A percentile compares a stretch with the other conserved stretches of the same genome.
These are phyloP conservation scores for Wickerhamiella azyma DNA, from an alignment of 805 yeast genomes.

Conservation along the genomic window DNA sequence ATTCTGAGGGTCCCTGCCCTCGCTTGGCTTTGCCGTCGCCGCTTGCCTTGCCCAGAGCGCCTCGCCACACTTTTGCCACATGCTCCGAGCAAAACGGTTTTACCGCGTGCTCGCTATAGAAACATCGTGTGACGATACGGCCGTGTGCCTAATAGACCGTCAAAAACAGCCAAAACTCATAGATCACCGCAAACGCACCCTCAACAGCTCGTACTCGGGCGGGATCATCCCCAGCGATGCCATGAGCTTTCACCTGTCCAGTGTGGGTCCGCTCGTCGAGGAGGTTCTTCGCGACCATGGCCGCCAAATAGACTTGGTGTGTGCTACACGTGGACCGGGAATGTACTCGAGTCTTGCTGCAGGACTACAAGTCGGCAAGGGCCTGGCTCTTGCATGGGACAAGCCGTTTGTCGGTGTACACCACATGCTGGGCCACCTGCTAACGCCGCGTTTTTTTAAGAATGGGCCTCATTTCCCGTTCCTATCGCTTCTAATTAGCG, in stretches of 20 bases:
- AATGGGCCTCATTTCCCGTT: conserved; percentile 59
- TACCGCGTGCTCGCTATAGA: conserved; percentile 77
- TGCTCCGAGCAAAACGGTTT: conserved; percentile 7
- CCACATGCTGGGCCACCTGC: conserved; percentile 88
- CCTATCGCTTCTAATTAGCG: conserved; percentile 66
- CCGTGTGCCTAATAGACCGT: conserved; percentile 65
- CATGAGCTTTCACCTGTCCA: conserved; percentile 56
- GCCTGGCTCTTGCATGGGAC: conserved; percentile 64
- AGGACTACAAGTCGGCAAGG: conserved; percentile 76
- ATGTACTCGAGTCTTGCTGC: conserved; percentile 81
- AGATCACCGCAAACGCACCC: conserved; percentile 48
- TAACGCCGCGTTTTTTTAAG: conserved; percentile 43
- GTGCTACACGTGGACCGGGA: conserved; percentile 94
- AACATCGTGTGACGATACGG: conserved; percentile 89
- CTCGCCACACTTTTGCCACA: background rate
- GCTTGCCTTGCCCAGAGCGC: no score
- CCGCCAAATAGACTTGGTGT: conserved; percentile 44
- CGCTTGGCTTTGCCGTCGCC: no score
- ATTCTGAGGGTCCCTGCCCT: no score
- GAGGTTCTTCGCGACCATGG: conserved; percentile 28
- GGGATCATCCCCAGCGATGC: conserved; percentile 87
- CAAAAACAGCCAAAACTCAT: conserved; percentile 34
- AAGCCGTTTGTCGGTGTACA: conserved; percentile 80
- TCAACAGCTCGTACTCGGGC: conserved; percentile 53
- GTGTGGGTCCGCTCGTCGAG: conserved; percentile 39